Base-by-base conservation (phyloP, 2,329 filamentous ascomycete genomes). In the Ciborinia camelliae region DNA sequence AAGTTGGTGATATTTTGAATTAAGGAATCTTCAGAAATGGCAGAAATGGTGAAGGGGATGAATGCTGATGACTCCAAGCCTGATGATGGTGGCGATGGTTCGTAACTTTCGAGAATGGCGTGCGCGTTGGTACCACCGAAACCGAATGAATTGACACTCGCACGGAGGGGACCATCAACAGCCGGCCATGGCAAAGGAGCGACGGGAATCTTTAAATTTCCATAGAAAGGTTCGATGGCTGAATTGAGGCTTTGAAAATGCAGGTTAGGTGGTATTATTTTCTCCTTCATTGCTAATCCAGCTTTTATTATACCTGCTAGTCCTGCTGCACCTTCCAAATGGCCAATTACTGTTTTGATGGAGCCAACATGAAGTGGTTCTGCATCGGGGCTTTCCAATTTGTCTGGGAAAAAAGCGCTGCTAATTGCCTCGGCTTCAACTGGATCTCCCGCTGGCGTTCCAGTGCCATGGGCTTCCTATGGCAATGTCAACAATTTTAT, bases 51-150 rank as follows among this genome's bases (percentile, higher is more conserved):
- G 43, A 70, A 69, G 9, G 68, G 67, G 15, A 64, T 54, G 15
- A 51, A 9, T 26, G 37, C 30, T 20, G 35, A 30, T 28, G 41
- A 37, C 15, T 51, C 39, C 8, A 32, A 50, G 77, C 79, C 14
- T 18, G 66, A 61, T 41, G 59, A 39, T n/a, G 62, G 30, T 18
- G 48, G 3, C 35, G 28, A 23, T 14, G n/a, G 7, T 15, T 64
- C 37, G 5, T 47, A 51, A 76, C 79, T 26, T 79, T 80, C 74
- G 43, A 73, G 71, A 9, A 81, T 76, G 1, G 75, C 75, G 67
- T 82, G 81, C 3, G 77, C 78, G 66, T 82, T 82, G 18, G 80
- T 78, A 15, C 81, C 80, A 14, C 81, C 80, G 47, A 79, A 81
- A 0, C 81, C 81, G 57, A 82, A 74, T n/a, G 64, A 67, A 54